Evolutionary conservation across 257 asterid genomes (phyloP).

Genomic region (Penstemon newberryi): DNA sequence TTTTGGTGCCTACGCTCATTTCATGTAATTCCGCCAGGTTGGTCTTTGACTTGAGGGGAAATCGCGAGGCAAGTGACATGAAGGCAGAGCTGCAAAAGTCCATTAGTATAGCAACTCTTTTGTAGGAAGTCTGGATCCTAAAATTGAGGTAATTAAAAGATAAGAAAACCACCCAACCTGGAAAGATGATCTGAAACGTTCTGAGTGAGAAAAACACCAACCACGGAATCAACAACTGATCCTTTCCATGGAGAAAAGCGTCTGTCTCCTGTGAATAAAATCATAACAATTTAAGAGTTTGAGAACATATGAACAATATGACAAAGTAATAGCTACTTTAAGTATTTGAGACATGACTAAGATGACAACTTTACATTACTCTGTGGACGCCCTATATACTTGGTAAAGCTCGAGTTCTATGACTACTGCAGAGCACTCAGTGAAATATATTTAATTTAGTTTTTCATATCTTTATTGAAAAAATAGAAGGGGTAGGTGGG

Average conservation of each 20-base stretch:
- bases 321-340: not conserved
- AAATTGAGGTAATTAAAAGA: slow-evolving; percentile 12
- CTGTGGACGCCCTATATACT: slow-evolving; percentile 12
- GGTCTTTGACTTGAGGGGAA: slow-evolving; percentile 40
- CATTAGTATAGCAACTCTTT: slow-evolving; percentile 10
- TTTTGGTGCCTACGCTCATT: slow-evolving; percentile 32
- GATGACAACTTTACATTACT: not conserved
- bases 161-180: slow-evolving; percentile 44
- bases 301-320: slow-evolving; percentile 21
- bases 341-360: not conserved
- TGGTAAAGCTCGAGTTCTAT: slow-evolving; percentile 1
- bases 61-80: slow-evolving; percentile 66
- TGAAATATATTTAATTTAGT: not conserved
- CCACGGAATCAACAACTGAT: slow-evolving; percentile 73
- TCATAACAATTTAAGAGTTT: slow-evolving; percentile 15
- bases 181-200: slow-evolving; percentile 77
- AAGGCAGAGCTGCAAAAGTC: slow-evolving; percentile 66
- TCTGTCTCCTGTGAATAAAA: slow-evolving; percentile 53
- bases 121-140: slow-evolving; percentile 3
- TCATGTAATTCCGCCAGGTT: slow-evolving; percentile 39
- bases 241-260: slow-evolving; percentile 82
- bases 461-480: slow-evolving; percentile 11
- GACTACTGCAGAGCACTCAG: not conserved
- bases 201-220: slow-evolving; percentile 77
- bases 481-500: slow-evolving; percentile 3